Percentiles rank a stretch among this genome's conserved stretches.
Evolutionary conservation across 148 eudicot genomes (phyloP).

Genomic region (Cornus kousa): DNA sequence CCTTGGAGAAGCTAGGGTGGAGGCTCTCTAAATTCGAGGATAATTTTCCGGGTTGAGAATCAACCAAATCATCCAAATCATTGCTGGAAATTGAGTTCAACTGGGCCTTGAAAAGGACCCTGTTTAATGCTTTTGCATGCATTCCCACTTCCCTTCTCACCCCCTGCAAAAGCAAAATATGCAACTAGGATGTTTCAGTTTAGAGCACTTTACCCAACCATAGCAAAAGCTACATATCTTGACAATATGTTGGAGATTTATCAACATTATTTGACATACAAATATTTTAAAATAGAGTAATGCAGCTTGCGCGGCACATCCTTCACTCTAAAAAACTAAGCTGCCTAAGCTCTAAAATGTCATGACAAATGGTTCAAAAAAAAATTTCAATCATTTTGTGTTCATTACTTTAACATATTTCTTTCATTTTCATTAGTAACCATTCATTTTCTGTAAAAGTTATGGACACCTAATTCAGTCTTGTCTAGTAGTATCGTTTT

Average conservation of each 20-base stretch:
- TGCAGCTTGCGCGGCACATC: too few relatives aligned
- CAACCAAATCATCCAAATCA: conserved; percentile 5
- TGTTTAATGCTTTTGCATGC: conserved; percentile 81
- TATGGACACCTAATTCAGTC: too few relatives aligned
- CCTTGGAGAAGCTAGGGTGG: conserved; percentile 28
- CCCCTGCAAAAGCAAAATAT: conserved; percentile 49
- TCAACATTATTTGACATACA: too few relatives aligned
- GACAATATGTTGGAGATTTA: background rate
- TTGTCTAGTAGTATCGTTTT: too few relatives aligned
- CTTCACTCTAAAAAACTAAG: background rate
- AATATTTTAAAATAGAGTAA: too few relatives aligned
- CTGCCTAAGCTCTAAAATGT: background rate
- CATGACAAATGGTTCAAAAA: background rate
- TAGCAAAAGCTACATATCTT: too few relatives aligned
- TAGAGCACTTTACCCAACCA: background rate
- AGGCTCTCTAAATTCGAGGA: conserved; percentile 18
- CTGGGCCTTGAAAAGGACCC: conserved; percentile 28
- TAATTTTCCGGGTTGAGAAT: conserved; percentile 23
- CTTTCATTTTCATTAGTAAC: too few relatives aligned
- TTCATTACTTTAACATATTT: too few relatives aligned
- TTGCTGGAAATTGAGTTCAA: conserved; percentile 22
- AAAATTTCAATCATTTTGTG: too few relatives aligned
- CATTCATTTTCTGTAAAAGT: too few relatives aligned
- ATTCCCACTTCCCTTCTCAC: conserved; percentile 88
- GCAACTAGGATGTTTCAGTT: background rate